These are phyloP conservation scores for Brassica juncea DNA, from an alignment of 345 rosid genomes.

Conservation along the genomic window DNA sequence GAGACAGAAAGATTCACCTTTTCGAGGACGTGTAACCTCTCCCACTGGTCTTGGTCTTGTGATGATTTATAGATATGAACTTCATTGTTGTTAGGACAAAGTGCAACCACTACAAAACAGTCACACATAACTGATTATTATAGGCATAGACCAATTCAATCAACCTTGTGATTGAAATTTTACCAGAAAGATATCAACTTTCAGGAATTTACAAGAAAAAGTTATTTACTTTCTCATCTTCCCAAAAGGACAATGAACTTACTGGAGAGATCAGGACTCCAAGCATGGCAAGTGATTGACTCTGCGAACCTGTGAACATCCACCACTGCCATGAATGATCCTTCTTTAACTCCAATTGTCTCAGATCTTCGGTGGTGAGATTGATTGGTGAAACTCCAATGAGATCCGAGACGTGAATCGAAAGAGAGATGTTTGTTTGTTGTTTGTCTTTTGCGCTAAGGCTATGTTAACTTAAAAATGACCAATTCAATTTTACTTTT, in stretches of 20 bases:
- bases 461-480: neutral
- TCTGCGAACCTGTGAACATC: conserved; percentile 78
- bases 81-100: conserved; percentile 92
- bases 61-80: conserved; percentile 85
- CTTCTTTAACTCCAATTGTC: conserved; percentile 10
- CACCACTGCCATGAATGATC: conserved; percentile 59
- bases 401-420: conserved; percentile 40
- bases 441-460: conserved; percentile 26
- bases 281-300: conserved; percentile 93
- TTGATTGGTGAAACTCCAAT: conserved; percentile 22
- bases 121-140: neutral
- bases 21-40: conserved; percentile 81
- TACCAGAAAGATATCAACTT: neutral
- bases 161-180: neutral
- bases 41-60: conserved; percentile 65
- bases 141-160: neutral
- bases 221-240: neutral
- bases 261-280: conserved; percentile 96
- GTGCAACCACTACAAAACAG: conserved; percentile 72
- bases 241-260: neutral
- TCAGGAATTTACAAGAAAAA: neutral
- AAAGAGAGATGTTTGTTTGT: neutral
- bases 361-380: neutral
- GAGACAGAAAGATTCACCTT: conserved; percentile 49
- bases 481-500: conserved; percentile 14